Evolutionary conservation across 129 eudicot genomes (phyloP), one percentile per base, ranked within the genome.

Genomic region (Helianthus annuus): DNA sequence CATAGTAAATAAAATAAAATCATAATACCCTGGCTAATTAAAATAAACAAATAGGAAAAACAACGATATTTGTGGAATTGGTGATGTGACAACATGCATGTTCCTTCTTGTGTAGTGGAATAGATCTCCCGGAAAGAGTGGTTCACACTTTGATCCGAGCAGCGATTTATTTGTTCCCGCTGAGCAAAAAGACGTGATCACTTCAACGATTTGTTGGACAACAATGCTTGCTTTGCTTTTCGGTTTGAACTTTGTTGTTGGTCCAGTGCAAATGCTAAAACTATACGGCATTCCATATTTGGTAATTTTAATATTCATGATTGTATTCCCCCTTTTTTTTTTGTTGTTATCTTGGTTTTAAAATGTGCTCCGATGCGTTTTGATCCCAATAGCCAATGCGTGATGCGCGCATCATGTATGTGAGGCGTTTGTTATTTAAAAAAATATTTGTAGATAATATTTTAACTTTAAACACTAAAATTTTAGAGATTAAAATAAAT

Each of bases 271-370:
- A 74, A 78, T 84, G 83, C 76, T 84, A 48, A 84, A 81, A 62
- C 89, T 84, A 60, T 84, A 84, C 61, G 89, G 85, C 76, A 76
- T 81, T 59, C 89, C 89, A 16, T 84, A 84, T 73, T 81, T 80
- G 89, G 89, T 84, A 84, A 8, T 66, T 68, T 64, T 15, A 77
- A 34, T 48, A 48, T 56, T 59, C 66, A 32, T 64, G 38, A 36
- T 59, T 61, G 3, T 70, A 36, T 70, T 69, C 42, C 22, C 40
- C 4, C 24, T 12, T 27, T 29, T 44, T 15, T 3, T 32, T 19
- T 19, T 19, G 22, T 19, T 19, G 32, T 27, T 27, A 27, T 27
- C 32, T 27, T 27, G 32, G 32, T 27, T 27, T 27, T 27, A 27
- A 27, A 27, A 27, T 27, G 32, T 2, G 32, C 32, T 27, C 32